Percentiles rank a stretch among this genome's conserved stretches.
Conservation (phyloP, 768 basidiomycete species). For the Pisolithus albus region DNA sequence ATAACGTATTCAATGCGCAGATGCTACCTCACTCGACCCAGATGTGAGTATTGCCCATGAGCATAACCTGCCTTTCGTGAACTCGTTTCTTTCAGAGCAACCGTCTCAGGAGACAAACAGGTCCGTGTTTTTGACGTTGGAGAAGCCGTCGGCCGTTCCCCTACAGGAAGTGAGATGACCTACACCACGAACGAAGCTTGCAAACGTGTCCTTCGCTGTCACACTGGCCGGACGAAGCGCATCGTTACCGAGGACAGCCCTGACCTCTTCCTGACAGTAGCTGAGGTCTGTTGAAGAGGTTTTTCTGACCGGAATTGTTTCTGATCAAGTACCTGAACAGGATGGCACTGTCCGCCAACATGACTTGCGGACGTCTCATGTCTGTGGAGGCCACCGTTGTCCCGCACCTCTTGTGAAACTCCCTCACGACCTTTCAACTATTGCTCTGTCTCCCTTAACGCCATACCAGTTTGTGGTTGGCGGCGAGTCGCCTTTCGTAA, state of each 20-base stretch:
- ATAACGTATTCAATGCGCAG: slow-evolving; percentile 81
- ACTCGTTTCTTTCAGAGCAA: slow-evolving; percentile 40
- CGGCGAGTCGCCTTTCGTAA: slow-evolving; percentile 69
- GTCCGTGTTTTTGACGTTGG: slow-evolving; percentile 74
- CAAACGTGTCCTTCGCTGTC: slow-evolving; percentile 59
- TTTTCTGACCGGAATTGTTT: slow-evolving; percentile 2
- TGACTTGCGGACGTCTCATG: slow-evolving; percentile 65
- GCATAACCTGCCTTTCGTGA: not conserved
- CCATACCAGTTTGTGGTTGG: slow-evolving; percentile 85
- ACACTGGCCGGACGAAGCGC: slow-evolving; percentile 65
- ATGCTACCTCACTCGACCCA: slow-evolving; percentile 75
- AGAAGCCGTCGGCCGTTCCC: slow-evolving; percentile 31
- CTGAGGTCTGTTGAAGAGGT: slow-evolving; percentile 46
- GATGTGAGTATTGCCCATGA: slow-evolving; percentile 46
- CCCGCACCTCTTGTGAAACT: slow-evolving; percentile 66
- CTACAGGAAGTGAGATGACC: slow-evolving; percentile 37
- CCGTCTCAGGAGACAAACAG: slow-evolving; percentile 69
- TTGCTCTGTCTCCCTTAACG: slow-evolving; percentile 69
- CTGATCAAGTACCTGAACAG: slow-evolving; percentile 33
- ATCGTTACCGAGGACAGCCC: slow-evolving; percentile 76
- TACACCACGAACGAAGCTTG: slow-evolving; percentile 43
- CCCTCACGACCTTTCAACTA: slow-evolving; percentile 59
- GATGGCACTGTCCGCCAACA: slow-evolving; percentile 87
- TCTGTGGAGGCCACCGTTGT: slow-evolving; percentile 52
- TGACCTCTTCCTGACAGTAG: slow-evolving; percentile 68